A percentile compares a stretch with the other conserved stretches of the same genome.
phyloP scores from a whole-genome alignment of 306 rosid genomes.

The Castanea sativa region DNA sequence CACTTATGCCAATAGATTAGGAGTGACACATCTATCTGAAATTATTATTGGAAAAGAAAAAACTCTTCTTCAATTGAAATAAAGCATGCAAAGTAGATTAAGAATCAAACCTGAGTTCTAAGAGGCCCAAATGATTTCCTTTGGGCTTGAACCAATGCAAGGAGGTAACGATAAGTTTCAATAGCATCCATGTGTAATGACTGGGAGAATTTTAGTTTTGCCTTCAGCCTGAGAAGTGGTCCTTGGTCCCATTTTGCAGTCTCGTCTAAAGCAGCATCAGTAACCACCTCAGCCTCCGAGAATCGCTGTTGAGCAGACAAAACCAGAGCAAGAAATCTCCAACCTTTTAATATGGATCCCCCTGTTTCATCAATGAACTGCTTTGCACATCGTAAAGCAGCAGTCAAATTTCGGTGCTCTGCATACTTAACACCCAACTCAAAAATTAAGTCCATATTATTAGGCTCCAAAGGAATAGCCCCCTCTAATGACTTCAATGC shows the following conservation, averaged over 20 bases:
- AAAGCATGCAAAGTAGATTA: not conserved
- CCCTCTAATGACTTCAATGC: constrained; percentile 53
- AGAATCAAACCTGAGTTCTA: constrained; percentile 57
- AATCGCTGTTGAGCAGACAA: constrained; percentile 82
- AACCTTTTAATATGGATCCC: constrained; percentile 74
- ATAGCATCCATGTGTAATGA: constrained; percentile 78
- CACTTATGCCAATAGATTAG: not conserved
- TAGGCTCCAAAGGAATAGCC: constrained; percentile 41
- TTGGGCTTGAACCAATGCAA: constrained; percentile 95
- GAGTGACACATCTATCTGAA: not conserved
- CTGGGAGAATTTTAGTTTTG: constrained; percentile 75
- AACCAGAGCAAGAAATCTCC: constrained; percentile 89
- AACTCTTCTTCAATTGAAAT: not conserved
- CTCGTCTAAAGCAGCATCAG: constrained; percentile 93
- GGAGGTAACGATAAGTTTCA: constrained; percentile 86
- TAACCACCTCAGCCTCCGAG: constrained; percentile 85
- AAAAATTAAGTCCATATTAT: constrained; percentile 65
- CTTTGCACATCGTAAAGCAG: constrained; percentile 72
- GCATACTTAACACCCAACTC: constrained; percentile 82
- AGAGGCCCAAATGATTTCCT: constrained; percentile 79
- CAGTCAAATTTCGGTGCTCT: constrained; percentile 68
- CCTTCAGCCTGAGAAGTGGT: constrained; percentile 84
- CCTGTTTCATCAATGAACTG: constrained; percentile 82
- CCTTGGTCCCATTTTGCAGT: constrained; percentile 94
- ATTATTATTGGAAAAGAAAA: not conserved